A percentile compares a stretch with the other conserved stretches of the same genome.
phyloP scores from a whole-genome alignment of 139 green algal genomes.

The Zygnema cylindricum region DNA sequence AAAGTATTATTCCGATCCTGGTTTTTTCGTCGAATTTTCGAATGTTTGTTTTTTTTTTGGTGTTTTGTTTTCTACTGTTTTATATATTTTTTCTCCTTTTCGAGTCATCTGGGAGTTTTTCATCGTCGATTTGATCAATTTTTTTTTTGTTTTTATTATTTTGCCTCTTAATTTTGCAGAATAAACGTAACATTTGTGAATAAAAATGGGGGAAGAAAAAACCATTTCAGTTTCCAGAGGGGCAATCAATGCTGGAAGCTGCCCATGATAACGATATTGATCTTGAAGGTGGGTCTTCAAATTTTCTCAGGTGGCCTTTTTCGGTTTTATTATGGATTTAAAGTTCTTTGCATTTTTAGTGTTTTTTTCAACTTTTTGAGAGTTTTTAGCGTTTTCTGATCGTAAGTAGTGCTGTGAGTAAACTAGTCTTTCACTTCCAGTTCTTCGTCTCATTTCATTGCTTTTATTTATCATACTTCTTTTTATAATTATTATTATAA shows the following conservation, averaged over 20 bases:
- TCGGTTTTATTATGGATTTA: too few species aligned
- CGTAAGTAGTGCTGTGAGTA: too few species aligned
- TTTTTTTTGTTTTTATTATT: neutral
- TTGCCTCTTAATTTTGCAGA: constrained; percentile 61
- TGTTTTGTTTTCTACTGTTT: neutral
- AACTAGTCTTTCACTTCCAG: too few species aligned
- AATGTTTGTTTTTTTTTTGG: neutral
- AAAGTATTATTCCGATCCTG: neutral
- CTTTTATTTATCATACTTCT: too few species aligned
- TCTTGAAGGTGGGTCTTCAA: constrained; percentile 87
- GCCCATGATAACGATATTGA: constrained; percentile 98
- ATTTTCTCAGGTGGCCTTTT: too few species aligned
- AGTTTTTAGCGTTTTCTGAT: too few species aligned
- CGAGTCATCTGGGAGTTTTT: neutral
- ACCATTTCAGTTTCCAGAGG: constrained; percentile 83
- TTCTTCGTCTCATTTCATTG: too few species aligned
- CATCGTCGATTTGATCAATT: neutral
- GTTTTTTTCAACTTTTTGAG: too few species aligned
- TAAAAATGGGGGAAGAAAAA: constrained; percentile 81
- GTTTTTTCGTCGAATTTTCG: neutral
- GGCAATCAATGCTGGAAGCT: constrained; percentile 85
- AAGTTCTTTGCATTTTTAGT: too few species aligned
- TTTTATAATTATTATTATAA: neutral
- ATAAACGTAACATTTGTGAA: constrained; percentile 90
- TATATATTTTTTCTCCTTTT: neutral